Conservation (phyloP, 345 rosid species). For the Bruguiera gymnorhiza region DNA sequence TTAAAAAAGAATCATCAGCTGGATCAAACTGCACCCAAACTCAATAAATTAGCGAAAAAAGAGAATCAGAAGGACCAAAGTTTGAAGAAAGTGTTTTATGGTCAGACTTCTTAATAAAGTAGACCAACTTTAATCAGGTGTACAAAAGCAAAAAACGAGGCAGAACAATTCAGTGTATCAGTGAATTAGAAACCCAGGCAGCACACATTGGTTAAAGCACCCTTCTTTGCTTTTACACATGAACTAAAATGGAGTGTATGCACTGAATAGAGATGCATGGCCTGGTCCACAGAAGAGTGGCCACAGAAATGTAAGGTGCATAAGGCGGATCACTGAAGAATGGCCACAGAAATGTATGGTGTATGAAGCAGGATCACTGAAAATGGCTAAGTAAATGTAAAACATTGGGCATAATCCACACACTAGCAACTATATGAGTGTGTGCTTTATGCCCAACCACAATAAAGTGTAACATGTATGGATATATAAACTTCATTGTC, state of each 20-base stretch:
- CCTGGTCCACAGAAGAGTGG: background rate
- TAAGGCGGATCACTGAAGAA: background rate
- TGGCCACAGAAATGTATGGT: background rate
- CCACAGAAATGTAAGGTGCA: background rate
- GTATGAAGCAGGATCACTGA: background rate
- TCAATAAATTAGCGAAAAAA: slow-evolving; percentile 12
- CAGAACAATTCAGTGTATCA: background rate
- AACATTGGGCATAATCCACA: background rate
- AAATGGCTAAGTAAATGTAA: background rate
- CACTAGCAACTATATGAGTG: background rate
- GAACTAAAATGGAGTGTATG: background rate
- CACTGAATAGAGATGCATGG: background rate
- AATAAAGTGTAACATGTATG: no score
- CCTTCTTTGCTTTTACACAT: background rate
- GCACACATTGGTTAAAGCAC: background rate
- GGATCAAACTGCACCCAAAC: background rate
- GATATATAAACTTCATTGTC: no score
- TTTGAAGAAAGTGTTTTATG: slow-evolving; percentile 1
- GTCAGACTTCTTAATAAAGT: background rate
- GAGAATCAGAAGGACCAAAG: slow-evolving; percentile 1
- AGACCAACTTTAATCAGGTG: background rate
- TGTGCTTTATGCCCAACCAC: no score
- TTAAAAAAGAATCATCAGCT: slow-evolving; percentile 24
- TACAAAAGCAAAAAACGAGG: background rate
- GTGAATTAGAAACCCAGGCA: background rate